Evolutionary conservation across 1,284 basidiomycete genomes (phyloP).

Genomic region (Tremellales sp.): DNA sequence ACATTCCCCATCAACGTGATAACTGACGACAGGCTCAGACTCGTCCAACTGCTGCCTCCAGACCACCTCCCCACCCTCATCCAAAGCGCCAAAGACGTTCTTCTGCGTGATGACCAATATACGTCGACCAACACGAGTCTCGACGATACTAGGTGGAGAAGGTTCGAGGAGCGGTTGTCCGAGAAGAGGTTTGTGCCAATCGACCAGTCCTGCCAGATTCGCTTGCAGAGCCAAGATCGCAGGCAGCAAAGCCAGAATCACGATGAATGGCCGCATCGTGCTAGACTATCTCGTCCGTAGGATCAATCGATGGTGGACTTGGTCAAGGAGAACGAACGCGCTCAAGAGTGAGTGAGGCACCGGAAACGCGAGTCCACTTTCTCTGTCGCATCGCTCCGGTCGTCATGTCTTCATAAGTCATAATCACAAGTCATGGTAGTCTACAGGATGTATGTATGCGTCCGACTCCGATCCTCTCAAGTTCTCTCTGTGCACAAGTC

Average conservation of each 20-base stretch:
- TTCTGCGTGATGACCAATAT: constrained; percentile 63
- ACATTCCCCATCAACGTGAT: constrained; percentile 62
- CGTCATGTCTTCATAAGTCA: not conserved
- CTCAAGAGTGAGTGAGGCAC: no score
- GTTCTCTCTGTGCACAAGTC: no score
- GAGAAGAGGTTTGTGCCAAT: constrained; percentile 75
- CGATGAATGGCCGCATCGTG: not conserved
- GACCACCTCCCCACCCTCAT: constrained; percentile 67
- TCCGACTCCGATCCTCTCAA: no score
- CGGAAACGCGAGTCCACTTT: no score
- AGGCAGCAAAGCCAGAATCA: constrained; percentile 3
- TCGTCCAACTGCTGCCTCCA: constrained; percentile 75
- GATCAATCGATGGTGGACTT: no score
- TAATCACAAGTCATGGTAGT: not conserved
- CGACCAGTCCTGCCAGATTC: constrained; percentile 65
- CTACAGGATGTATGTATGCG: no score
- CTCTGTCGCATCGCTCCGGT: no score
- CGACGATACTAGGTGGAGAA: constrained; percentile 42
- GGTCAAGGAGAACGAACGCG: no score
- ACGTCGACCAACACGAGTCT: constrained; percentile 11
- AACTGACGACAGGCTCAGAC: constrained; percentile 66
- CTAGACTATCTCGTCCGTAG: no score
- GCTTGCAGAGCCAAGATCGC: constrained; percentile 33
- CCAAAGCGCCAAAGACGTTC: constrained; percentile 74
- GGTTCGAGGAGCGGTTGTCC: constrained; percentile 59